A percentile compares a stretch with the other conserved stretches of the same genome.
Conservation (phyloP, 2,329 filamentous ascomycete genomes). For the Aschersonia sp. region DNA sequence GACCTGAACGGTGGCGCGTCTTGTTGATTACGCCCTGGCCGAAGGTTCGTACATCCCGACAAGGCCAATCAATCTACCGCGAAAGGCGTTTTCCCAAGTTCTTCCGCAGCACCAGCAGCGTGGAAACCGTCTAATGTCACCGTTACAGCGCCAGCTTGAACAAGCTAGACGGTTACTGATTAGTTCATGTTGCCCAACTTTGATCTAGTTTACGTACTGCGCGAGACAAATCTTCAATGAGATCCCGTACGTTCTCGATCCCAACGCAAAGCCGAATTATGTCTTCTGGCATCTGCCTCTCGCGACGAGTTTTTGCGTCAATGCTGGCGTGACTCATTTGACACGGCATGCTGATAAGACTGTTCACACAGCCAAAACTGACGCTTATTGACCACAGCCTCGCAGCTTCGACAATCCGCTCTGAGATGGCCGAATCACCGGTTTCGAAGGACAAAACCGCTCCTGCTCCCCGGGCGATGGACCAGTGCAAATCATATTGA, state of each 20-base stretch:
- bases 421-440: constrained; percentile 66
- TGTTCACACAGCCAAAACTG: constrained; percentile 96
- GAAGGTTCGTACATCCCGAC: no score
- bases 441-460: constrained; percentile 95
- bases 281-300: constrained; percentile 89
- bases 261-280: constrained; percentile 91
- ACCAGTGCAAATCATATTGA: constrained; percentile 92
- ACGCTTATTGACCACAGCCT: constrained; percentile 91
- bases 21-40: no score
- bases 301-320: constrained; percentile 79
- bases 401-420: constrained; percentile 87
- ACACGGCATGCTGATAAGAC: constrained; percentile 97
- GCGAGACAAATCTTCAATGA: constrained; percentile 83
- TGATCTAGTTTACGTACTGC: constrained; percentile 47
- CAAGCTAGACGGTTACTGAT: constrained; percentile 40
- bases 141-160: constrained; percentile 85
- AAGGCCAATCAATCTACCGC: not conserved
- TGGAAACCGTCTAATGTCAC: constrained; percentile 73
- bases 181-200: not conserved
- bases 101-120: constrained; percentile 29
- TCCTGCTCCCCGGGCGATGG: constrained; percentile 84
- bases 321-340: constrained; percentile 99
- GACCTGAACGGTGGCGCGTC: no score
- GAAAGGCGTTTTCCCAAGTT: not conserved
- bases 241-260: constrained; percentile 82